phyloP scores from a whole-genome alignment of 441 rosid genomes.

The Croton laevigatus region DNA sequence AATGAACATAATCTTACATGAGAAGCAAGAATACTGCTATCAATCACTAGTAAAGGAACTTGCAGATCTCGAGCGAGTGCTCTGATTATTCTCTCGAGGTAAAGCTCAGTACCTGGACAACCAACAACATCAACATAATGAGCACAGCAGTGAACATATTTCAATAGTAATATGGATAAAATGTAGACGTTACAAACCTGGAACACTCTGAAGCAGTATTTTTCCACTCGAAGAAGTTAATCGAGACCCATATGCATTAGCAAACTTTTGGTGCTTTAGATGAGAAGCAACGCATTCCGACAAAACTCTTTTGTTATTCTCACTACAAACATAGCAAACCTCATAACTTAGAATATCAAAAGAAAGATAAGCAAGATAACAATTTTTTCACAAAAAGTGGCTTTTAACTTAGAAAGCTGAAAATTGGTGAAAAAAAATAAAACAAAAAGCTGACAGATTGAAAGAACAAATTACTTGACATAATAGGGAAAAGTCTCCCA shows the following conservation, averaged over 20 bases:
- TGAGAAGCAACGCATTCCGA: slow-evolving; percentile 87
- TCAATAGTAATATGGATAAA: background rate
- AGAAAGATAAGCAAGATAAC: no score
- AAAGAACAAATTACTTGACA: slow-evolving; percentile 53
- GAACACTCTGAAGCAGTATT: slow-evolving; percentile 87
- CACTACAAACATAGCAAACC: slow-evolving; percentile 42
- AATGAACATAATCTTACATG: slow-evolving; percentile 60
- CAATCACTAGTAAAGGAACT: slow-evolving; percentile 88
- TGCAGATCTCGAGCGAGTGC: slow-evolving; percentile 84
- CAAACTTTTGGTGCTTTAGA: slow-evolving; percentile 55
- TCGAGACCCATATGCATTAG: slow-evolving; percentile 65
- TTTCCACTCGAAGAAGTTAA: slow-evolving; percentile 83
- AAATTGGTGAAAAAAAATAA: background rate
- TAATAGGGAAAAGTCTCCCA: slow-evolving; percentile 92
- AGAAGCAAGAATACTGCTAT: slow-evolving; percentile 88
- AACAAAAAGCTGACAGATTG: slow-evolving; percentile 8
- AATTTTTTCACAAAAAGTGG: background rate
- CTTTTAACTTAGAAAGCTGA: no score
- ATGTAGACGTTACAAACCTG: slow-evolving; percentile 46
- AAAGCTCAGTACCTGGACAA: slow-evolving; percentile 83
- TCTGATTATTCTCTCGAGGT: slow-evolving; percentile 85
- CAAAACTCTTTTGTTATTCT: slow-evolving; percentile 63
- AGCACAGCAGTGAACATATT: background rate
- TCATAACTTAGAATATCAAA: background rate
- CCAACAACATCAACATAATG: slow-evolving; percentile 21